Evolutionary conservation across 2,329 filamentous ascomycete species (phyloP), one percentile per base, ranked within the genome.

Genomic region (Arthrobotrys sinensis): DNA sequence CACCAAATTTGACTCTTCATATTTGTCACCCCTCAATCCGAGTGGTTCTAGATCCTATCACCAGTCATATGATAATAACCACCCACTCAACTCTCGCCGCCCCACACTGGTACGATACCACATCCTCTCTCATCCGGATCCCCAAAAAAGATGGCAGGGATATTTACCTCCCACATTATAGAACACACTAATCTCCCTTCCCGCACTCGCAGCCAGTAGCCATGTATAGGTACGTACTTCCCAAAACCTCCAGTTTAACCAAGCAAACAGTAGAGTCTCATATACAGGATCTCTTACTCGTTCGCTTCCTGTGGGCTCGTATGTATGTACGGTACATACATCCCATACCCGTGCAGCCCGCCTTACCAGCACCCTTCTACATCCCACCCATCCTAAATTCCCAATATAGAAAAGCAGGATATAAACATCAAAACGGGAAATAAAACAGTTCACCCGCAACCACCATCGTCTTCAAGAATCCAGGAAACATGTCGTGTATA

Each of bases 21-120:
- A 72, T 72, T 72, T 65, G 68, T 72, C 68, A 72, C 57, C 24
- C 68, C 32, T 28, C 32, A 64, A 14, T 60, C 57, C 50, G 24
- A 60, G 12, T 57, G 69, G 50, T 66, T 60, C 69, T 73, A 66
- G 69, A 73, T 60, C 40, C 45, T 16, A 45, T 46, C 45, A 24
- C 67, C 34, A 34, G 46, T 55, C 34, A 64, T 14, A 67, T 64
- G 45, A 55, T 45, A 65, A 43, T n/a, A 55, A 72, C 48, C 60
- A 73, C 12, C 48, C 43, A 73, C 55, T 60, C 36, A 60, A 60
- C 34, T 43, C 55, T 60, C 55, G 24, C 55, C 34, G 55, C 55
- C 55, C 55, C 55, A 60, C 55, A 40, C 55, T n/a, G 55, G 43
- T 60, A 60, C 14, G 55, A 43, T 43, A 43, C 55, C 36, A 14